Percentiles rank a stretch among this genome's conserved stretches.
Conservation (phyloP, 2,329 filamentous ascomycete genomes). For the Hymenoscyphus fructigenus region DNA sequence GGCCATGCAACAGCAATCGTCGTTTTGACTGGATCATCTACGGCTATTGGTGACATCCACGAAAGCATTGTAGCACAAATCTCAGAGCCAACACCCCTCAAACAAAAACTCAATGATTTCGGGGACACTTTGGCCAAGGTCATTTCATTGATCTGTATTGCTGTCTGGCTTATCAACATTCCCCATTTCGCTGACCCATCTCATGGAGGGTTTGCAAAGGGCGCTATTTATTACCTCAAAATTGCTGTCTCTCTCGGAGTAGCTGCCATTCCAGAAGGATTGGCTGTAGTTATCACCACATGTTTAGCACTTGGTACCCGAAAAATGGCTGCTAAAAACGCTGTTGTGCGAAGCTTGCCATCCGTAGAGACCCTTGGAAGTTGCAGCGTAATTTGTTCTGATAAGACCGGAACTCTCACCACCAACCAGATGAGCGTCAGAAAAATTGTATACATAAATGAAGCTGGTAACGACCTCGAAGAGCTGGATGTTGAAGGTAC, state of each 20-base stretch:
- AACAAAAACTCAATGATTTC: constrained; percentile 98
- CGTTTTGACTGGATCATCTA: constrained; percentile 82
- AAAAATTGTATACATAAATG: constrained; percentile 82
- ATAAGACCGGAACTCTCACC: constrained; percentile 97
- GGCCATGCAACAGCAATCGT: constrained; percentile 91
- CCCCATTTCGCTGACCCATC: constrained; percentile 94
- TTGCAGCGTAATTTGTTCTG: constrained; percentile 99
- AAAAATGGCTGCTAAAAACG: constrained; percentile 99
- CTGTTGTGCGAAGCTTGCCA: constrained; percentile 90
- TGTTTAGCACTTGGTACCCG: constrained; percentile 93
- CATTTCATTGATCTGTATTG: constrained; percentile 92
- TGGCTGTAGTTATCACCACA: constrained; percentile 98
- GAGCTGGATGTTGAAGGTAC: constrained; percentile 91
- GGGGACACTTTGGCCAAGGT: constrained; percentile 96
- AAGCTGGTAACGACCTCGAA: constrained; percentile 70
- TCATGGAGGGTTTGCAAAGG: constrained; percentile 92
- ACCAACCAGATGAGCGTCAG: constrained; percentile 99
- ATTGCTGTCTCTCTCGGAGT: constrained; percentile 98
- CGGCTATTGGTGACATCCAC: constrained; percentile 97
- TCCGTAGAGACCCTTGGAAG: constrained; percentile 97
- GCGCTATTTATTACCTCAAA: constrained; percentile 98
- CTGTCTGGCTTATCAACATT: constrained; percentile 98
- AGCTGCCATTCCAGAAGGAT: constrained; percentile 93
- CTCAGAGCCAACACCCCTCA: constrained; percentile 92
- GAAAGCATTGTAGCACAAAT: constrained; percentile 98